A percentile compares a stretch with the other conserved stretches of the same genome.
Evolutionary conservation across 495 filamentous ascomycete species (phyloP).

Genomic region (Geopyxis carbonaria): DNA sequence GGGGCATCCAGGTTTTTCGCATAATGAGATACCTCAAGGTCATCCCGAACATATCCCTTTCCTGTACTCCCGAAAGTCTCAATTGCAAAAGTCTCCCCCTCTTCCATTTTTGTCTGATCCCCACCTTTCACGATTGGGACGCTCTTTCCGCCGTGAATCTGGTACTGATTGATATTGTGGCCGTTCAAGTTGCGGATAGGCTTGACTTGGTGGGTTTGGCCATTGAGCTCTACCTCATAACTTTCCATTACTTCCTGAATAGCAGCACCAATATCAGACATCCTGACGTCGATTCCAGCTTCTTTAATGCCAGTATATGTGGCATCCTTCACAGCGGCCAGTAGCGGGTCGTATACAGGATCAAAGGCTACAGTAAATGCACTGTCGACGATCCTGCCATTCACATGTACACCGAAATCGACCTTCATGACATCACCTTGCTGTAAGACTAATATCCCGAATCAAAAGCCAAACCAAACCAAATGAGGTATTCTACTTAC

Average conservation of each 20-base stretch:
- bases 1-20: conserved; percentile 46
- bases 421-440: conserved; percentile 84
- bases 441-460: conserved; percentile 36
- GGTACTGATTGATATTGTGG: conserved; percentile 70
- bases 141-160: conserved; percentile 79
- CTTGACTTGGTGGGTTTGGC: conserved; percentile 65
- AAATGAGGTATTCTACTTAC: conserved; percentile 2
- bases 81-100: conserved; percentile 82
- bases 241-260: conserved; percentile 86
- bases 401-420: conserved; percentile 82
- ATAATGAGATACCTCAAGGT: conserved; percentile 64
- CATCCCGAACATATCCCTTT: conserved; percentile 66
- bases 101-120: conserved; percentile 81
- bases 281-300: conserved; percentile 66
- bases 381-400: conserved; percentile 80
- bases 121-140: conserved; percentile 74
- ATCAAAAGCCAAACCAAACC: no score
- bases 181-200: conserved; percentile 76
- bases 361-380: conserved; percentile 85
- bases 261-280: conserved; percentile 55
- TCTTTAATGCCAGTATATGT: conserved; percentile 74
- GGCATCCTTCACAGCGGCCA: conserved; percentile 66
- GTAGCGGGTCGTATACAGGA: conserved; percentile 64
- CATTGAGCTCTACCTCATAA: conserved; percentile 66
- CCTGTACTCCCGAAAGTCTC: conserved; percentile 90